phyloP scores from a whole-genome alignment of 2,329 filamentous ascomycete species.

The Eutypa lata region DNA sequence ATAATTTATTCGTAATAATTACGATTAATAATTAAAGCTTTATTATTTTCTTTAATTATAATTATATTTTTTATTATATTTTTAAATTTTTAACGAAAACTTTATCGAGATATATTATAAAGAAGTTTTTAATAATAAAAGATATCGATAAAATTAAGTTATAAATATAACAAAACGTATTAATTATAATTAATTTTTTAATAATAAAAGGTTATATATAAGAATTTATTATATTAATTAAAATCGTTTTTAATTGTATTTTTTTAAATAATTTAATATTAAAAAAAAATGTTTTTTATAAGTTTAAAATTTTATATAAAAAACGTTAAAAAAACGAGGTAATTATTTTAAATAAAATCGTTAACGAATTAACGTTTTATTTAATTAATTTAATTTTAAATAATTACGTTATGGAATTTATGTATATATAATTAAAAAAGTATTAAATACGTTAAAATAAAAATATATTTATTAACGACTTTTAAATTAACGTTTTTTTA shows the following conservation, averaged over 20 bases:
- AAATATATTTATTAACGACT: too few species aligned
- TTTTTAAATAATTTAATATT: conserved; percentile 4
- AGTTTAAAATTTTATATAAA: not conserved
- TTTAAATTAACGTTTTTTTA: too few species aligned
- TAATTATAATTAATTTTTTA: too few species aligned
- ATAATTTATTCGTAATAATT: too few species aligned
- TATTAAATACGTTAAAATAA: too few species aligned
- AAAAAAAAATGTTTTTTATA: not conserved
- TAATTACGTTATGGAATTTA: too few species aligned
- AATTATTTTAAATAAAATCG: conserved; percentile 1
- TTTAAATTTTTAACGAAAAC: not conserved
- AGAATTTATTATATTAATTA: conserved; percentile 1
- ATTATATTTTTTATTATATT: not conserved
- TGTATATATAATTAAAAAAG: too few species aligned
- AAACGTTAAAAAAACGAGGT: not conserved
- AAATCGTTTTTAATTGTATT: too few species aligned
- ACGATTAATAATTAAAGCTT: not conserved
- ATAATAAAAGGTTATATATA: not conserved
- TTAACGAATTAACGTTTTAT: not conserved
- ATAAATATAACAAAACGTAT: too few species aligned
- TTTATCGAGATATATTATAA: not conserved
- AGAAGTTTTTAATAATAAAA: not conserved
- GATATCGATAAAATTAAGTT: too few species aligned
- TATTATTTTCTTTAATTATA: not conserved
- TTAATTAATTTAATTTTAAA: not conserved